Evolutionary conservation across 2,329 filamentous ascomycete genomes (phyloP), one percentile per base, ranked within the genome.

Genomic region (Ceratocystis ficicola): DNA sequence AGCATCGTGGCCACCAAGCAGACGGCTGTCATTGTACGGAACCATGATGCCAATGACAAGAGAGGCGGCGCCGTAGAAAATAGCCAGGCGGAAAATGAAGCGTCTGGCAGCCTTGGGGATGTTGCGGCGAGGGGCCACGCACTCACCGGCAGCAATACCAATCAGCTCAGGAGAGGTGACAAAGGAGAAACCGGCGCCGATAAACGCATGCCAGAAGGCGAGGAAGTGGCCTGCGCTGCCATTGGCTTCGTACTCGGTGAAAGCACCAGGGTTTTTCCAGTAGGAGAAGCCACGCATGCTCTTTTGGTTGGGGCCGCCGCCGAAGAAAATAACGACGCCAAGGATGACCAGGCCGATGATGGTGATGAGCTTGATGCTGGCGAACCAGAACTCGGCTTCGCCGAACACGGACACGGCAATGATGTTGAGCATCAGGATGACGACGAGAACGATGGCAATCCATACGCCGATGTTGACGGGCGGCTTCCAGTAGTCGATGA

Each of bases 61-160:
- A 30, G 82, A 81, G 2, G 81, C 79, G n/a, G 86, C 73, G 5
- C 84, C 81, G 72, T 87, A 87, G 73, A 87, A 87, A 69, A 86
- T 71, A 55, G 82, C 78, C 20, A 87, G 79, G 68, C 85, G 83
- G 75, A 78, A 84, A 70, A 86, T 78, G 70, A 85, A 85, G 57
- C 83, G 80, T 17, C 79, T 76, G 3, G 84, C 82, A 0, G 84
- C 84, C 75, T 85, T 86, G 66, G 86, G 85, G 66, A 88, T 83
- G 74, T 86, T 86, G 71, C 81, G 79, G 64, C 84, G 80, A 1
- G 86, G 86, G 25, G 85, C 82, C 30, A 83, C 76, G 1, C 84
- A 83, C 76, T 88, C 85, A 57, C 83, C 85, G 4, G 84, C 85
- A 1, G 86, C 84, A 66, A 86, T 80, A 48, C 82, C 82, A 66